These are phyloP conservation scores for Triticum monococcum DNA, from an alignment of 176 grass and related monocot genomes.

Conservation along the genomic window DNA sequence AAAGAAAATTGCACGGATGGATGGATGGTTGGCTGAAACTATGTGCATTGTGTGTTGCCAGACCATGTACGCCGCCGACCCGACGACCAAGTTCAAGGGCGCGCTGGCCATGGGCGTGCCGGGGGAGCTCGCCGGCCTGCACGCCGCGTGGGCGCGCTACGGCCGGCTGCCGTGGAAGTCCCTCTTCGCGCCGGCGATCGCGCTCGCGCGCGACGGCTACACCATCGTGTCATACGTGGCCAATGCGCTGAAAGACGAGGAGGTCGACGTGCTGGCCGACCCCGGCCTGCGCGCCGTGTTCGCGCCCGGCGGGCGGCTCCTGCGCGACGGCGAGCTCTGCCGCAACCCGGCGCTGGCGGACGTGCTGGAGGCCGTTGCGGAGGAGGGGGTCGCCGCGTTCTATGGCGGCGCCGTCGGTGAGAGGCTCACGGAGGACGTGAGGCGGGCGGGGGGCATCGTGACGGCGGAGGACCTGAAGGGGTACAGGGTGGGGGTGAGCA, in stretches of 20 bases:
- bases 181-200: conserved; percentile 70
- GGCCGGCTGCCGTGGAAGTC: conserved; percentile 63
- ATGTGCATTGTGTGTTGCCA: neutral
- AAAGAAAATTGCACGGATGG: no score
- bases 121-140: conserved; percentile 80
- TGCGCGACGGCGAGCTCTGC: conserved; percentile 60
- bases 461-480: conserved; percentile 53
- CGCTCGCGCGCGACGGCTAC: conserved; percentile 71
- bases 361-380: conserved; percentile 53
- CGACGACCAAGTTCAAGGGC: conserved; percentile 49
- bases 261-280: conserved; percentile 52
- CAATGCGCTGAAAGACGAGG: conserved; percentile 22
- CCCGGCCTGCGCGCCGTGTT: conserved; percentile 71
- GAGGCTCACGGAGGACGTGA: conserved; percentile 47
- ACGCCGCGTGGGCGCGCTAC: conserved; percentile 66
- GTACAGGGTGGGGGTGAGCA: conserved; percentile 50
- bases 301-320: conserved; percentile 51
- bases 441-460: conserved; percentile 53
- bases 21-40: no score
- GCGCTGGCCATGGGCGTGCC: conserved; percentile 79
- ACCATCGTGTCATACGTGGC: conserved; percentile 45
- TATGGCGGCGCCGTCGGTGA: conserved; percentile 66
- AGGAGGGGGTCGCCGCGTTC: conserved; percentile 48
- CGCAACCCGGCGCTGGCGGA: conserved; percentile 65
- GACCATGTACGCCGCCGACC: conserved; percentile 77